Percentiles rank a stretch among this genome's conserved stretches.
phyloP scores from a whole-genome alignment of 108 stramenopile genomes.

The Cyclostephanos tholiformis region DNA sequence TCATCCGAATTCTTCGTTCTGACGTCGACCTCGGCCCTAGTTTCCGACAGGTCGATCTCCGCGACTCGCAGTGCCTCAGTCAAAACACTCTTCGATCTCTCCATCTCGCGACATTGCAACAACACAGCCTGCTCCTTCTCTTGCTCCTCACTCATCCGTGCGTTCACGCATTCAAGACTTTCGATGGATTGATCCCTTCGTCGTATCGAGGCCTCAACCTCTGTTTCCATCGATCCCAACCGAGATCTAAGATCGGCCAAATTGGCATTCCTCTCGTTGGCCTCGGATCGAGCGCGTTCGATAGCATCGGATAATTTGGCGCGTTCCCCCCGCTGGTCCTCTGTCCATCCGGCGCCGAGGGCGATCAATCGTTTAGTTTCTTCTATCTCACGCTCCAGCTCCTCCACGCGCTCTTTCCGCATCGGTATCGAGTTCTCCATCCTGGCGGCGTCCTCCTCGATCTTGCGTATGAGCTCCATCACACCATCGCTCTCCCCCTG shows the following conservation, averaged over 20 bases:
- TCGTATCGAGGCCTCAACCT: constrained; percentile 11
- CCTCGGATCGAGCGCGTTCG: constrained; percentile 14
- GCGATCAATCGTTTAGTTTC: neutral
- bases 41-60: constrained; percentile 9
- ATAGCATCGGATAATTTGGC: neutral
- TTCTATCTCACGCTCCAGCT: constrained; percentile 1
- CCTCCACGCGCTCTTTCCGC: neutral
- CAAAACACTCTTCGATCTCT: constrained; percentile 5
- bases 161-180: neutral
- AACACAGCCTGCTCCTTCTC: constrained; percentile 6
- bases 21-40: neutral
- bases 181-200: constrained; percentile 7
- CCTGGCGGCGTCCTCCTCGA: neutral
- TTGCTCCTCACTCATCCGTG: neutral
- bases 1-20: neutral
- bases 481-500: constrained; percentile 16
- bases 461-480: constrained; percentile 14
- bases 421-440: constrained; percentile 8
- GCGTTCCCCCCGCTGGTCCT: constrained; percentile 1
- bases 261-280: neutral
- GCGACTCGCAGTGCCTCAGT: neutral
- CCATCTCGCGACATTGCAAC: neutral
- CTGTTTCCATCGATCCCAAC: constrained; percentile 6
- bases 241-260: neutral
- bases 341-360: constrained; percentile 17